Evolutionary conservation across 2,329 filamentous ascomycete genomes (phyloP).

Genomic region (Ascochyta rabiei): DNA sequence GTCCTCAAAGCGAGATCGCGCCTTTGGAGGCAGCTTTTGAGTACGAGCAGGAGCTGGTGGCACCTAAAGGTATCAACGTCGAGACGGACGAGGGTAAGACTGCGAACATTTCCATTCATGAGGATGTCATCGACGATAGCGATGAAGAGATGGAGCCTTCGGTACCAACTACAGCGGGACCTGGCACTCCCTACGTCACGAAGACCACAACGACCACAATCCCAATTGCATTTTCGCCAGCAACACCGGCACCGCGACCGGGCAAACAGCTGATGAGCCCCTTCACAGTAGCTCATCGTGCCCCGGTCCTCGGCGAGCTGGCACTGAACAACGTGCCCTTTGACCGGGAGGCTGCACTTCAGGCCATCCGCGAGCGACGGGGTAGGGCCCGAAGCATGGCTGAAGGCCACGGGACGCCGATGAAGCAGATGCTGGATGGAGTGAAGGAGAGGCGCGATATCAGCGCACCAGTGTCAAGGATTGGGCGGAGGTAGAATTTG

Average conservation of each 20-base stretch:
- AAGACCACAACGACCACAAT: conserved; percentile 56
- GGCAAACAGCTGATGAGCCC: conserved; percentile 36
- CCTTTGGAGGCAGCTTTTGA: conserved; percentile 18
- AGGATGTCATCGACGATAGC: conserved; percentile 41
- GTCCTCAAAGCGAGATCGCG: conserved; percentile 24
- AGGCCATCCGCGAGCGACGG: conserved; percentile 74
- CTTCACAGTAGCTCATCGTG: conserved; percentile 46
- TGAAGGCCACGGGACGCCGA: conserved; percentile 65
- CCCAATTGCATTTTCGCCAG: conserved; percentile 54
- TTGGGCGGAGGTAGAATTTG: conserved; percentile 28
- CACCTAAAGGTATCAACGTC: neutral
- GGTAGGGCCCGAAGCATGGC: conserved; percentile 73
- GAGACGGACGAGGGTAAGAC: conserved; percentile 21
- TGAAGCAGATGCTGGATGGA: conserved; percentile 63
- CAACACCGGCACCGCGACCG: conserved; percentile 41
- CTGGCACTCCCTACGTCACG: conserved; percentile 41
- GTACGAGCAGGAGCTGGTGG: conserved; percentile 7
- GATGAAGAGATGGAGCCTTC: conserved; percentile 35
- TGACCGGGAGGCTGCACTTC: conserved; percentile 73
- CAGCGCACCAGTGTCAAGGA: conserved; percentile 51
- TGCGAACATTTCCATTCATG: conserved; percentile 36
- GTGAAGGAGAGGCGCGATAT: conserved; percentile 54
- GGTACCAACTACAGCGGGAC: conserved; percentile 31
- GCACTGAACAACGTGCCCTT: conserved; percentile 46
- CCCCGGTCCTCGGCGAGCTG: conserved; percentile 42